Base-by-base conservation (phyloP, 768 basidiomycete species). In the Pleurotus ostreatus region DNA sequence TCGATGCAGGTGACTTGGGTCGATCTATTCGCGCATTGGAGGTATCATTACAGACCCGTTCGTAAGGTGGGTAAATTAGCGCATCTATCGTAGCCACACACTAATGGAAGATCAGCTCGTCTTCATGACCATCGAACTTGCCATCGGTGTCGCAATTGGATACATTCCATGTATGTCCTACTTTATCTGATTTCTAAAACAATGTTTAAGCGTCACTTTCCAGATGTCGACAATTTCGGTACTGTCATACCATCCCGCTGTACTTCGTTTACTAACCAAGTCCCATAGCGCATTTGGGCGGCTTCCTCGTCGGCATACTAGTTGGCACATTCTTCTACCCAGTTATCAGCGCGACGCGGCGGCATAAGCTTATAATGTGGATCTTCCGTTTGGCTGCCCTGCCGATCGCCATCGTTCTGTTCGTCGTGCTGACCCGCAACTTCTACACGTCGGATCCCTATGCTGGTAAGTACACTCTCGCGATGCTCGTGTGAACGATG, bases 171-270 rank as follows among this genome's bases (percentile, higher is more conserved):
- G 87, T 89, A 68, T 68, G 85, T 63, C 12, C 47, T 51, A 26
- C 40, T 47, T 45, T 38, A 12, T 37, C 44, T 23, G 49, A 39
- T 25, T 55, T 25, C 4, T 41, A 41, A 8, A 49, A 48, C 20
- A 20, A 20, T 20, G 20, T 20, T 20, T 45, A 2, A 48, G 56
- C 23, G 20, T 43, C 23, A 16, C 23, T 30, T 62, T 52, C 61
- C 69, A 82, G 91, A 85, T 58, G 85, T 97, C 12, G 96, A 98
- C 65, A 98, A 98, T 66, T 94, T 98, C 59, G 89, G 84, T 87
- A 63, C 44, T 22, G 12, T 41, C 39, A 12, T 23, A 0, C 37
- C 41, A 0, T 2, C n/a, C 15, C 16, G 6, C 5, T 15, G 8
- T n/a, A 2, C 39, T 55, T 46, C 20, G 46, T 7, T n/a, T 55